A percentile compares a stretch with the other conserved stretches of the same genome.
phyloP scores from a whole-genome alignment of 352 stramenopile genomes.

The Phytophthora sojae region DNA sequence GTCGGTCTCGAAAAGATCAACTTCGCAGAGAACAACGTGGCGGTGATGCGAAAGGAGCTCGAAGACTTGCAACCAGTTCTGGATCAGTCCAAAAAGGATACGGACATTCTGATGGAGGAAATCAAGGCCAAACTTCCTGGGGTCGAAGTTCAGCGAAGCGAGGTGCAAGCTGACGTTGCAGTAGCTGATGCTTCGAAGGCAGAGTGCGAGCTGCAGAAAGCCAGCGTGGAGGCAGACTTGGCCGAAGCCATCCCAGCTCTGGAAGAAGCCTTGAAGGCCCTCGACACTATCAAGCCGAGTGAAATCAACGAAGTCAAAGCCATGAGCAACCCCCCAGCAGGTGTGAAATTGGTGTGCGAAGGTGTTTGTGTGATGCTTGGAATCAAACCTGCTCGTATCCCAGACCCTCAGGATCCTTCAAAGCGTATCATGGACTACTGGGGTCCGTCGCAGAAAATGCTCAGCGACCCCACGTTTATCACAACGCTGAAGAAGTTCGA shows the following conservation, averaged over 20 bases:
- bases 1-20: slow-evolving; percentile 94
- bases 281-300: slow-evolving; percentile 93
- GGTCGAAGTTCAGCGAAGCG: slow-evolving; percentile 81
- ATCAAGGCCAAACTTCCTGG: slow-evolving; percentile 94
- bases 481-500: slow-evolving; percentile 92
- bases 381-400: slow-evolving; percentile 93
- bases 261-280: slow-evolving; percentile 92
- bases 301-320: slow-evolving; percentile 96
- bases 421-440: slow-evolving; percentile 97
- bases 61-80: slow-evolving; percentile 95
- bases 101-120: slow-evolving; percentile 93
- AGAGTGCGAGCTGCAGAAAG: slow-evolving; percentile 91
- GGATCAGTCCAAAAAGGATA: slow-evolving; percentile 92
- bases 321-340: slow-evolving; percentile 93
- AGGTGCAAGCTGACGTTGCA: slow-evolving; percentile 85
- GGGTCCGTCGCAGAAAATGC: slow-evolving; percentile 94
- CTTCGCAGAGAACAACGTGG: slow-evolving; percentile 94
- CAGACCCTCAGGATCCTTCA: slow-evolving; percentile 90
- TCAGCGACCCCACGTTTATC: slow-evolving; percentile 93
- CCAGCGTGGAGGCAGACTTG: slow-evolving; percentile 90
- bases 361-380: slow-evolving; percentile 95
- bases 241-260: slow-evolving; percentile 93
- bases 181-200: slow-evolving; percentile 86
- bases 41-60: slow-evolving; percentile 94
- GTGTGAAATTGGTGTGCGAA: slow-evolving; percentile 94